These are phyloP conservation scores for Boletus reticulatus DNA, from an alignment of 768 basidiomycete species.

Conservation along the genomic window DNA sequence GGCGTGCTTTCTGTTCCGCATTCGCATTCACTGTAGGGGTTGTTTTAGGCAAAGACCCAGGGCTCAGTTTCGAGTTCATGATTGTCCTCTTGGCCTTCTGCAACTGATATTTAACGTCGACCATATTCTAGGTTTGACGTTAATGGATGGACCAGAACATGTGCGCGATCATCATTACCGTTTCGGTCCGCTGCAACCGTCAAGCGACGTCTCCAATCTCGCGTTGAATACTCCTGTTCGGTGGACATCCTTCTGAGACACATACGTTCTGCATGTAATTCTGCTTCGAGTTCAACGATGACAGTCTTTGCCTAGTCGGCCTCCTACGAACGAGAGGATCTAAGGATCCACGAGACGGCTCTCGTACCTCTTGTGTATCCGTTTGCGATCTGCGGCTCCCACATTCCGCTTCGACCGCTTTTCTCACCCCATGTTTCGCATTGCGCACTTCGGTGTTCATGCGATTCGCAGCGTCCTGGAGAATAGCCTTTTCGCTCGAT, in stretches of 20 bases:
- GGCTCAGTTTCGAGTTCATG: constrained; percentile 71
- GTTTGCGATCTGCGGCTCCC: constrained; percentile 46
- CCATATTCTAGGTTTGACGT: constrained; percentile 62
- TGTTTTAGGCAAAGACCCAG: background rate
- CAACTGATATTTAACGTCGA: constrained; percentile 68
- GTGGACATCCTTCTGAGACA: constrained; percentile 59
- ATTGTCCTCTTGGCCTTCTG: constrained; percentile 70
- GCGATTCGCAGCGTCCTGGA: constrained; percentile 69
- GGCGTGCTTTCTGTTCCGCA: constrained; percentile 72
- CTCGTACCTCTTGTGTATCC: constrained; percentile 54
- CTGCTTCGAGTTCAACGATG: constrained; percentile 67
- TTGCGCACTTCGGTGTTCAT: constrained; percentile 59
- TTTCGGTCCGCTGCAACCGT: constrained; percentile 70
- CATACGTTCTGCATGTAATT: constrained; percentile 68
- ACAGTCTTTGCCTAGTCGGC: constrained; percentile 62
- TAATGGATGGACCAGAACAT: background rate
- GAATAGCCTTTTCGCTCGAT: constrained; percentile 65
- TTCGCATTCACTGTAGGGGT: constrained; percentile 51
- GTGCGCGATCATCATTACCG: constrained; percentile 41
- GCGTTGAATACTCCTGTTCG: constrained; percentile 60
- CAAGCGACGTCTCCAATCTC: constrained; percentile 63
- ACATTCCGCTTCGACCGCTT: constrained; percentile 51
- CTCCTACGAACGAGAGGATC: constrained; percentile 45
- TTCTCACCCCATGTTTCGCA: constrained; percentile 56
- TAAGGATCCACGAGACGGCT: background rate